Base-by-base conservation (phyloP, 2,329 filamentous ascomycete species). In the Botrytis tulipae region DNA sequence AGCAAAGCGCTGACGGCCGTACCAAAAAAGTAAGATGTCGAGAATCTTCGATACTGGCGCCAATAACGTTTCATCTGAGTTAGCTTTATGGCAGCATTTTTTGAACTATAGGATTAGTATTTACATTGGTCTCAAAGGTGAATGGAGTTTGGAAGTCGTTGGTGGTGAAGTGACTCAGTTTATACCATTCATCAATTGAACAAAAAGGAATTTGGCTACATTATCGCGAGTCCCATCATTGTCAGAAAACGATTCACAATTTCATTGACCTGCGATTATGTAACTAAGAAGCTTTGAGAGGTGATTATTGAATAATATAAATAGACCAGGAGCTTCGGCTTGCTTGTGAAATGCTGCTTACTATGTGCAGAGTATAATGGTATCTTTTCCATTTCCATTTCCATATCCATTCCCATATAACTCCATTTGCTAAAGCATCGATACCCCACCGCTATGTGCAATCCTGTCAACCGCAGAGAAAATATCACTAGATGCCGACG, bases 321-420 rank as follows among this genome's bases (percentile, higher is more conserved):
- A 61, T 63, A 42, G 66, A 42, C 25, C 6, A 37, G n/a, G 22
- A 57, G 66, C 46, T 54, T 29, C 14, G 40, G 9, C 48, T 32
- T 57, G 48, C 66, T 42, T 68, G 22, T 57, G 48, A 54, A 48
- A 57, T 16, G 35, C 66, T 68, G 66, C 66, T 54, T 54, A 57
- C 48, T 22, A 57, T 42, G 18, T 68, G 48, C 66, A 68, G 35
- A 42, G 29, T 57, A 68, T 57, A 57, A 68, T 57, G 66, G 66
- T 68, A 68, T 68, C 66, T 54, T 68, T 68, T 68, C 65, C 65
- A 54, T 42, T 57, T 68, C 66, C 66, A 68, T 32, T 42, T 1
- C 65, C 42, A 44, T 46, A 4, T 22, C 44, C 35, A 54, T 66
- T 35, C 62, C 62, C 42, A 25, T 66, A 29, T 32, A 42, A 68